phyloP scores from a whole-genome alignment of 1,284 basidiomycete genomes.

The Cutaneotrichosporon sp. region DNA sequence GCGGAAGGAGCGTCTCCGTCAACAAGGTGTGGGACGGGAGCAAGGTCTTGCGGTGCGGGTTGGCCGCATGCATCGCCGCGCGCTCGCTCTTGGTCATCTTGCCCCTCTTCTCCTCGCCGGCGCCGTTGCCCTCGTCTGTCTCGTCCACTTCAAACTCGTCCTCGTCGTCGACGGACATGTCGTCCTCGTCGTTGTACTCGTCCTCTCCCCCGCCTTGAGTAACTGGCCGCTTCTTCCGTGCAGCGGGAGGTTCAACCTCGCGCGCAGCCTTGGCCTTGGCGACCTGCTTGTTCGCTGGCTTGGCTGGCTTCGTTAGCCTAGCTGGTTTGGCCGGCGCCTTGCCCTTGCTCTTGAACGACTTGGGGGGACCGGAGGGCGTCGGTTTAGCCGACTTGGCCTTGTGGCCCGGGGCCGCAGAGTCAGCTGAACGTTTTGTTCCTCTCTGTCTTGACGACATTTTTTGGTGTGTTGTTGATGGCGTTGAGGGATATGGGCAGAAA shows the following conservation, averaged over 20 bases:
- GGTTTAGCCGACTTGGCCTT: slow-evolving; percentile 11
- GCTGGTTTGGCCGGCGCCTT: no score
- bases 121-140: slow-evolving; percentile 20
- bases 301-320: slow-evolving; percentile 8
- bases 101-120: slow-evolving; percentile 27
- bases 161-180: slow-evolving; percentile 23
- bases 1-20: slow-evolving; percentile 61
- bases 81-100: slow-evolving; percentile 38
- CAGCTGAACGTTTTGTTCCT: slow-evolving; percentile 17
- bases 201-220: slow-evolving; percentile 39
- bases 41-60: slow-evolving; percentile 59
- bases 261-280: background rate
- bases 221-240: slow-evolving; percentile 32
- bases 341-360: slow-evolving; percentile 4
- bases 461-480: no score
- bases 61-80: slow-evolving; percentile 42
- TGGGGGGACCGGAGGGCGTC: background rate
- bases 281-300: slow-evolving; percentile 5
- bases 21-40: slow-evolving; percentile 68
- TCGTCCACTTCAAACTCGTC: slow-evolving; percentile 24
- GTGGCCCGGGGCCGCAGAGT: slow-evolving; percentile 2
- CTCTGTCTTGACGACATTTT: slow-evolving; percentile 12
- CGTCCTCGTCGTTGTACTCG: slow-evolving; percentile 30
- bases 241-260: no score
- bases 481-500: background rate